Conservation (phyloP, 495 filamentous ascomycete species). For the Tuber brumale region DNA sequence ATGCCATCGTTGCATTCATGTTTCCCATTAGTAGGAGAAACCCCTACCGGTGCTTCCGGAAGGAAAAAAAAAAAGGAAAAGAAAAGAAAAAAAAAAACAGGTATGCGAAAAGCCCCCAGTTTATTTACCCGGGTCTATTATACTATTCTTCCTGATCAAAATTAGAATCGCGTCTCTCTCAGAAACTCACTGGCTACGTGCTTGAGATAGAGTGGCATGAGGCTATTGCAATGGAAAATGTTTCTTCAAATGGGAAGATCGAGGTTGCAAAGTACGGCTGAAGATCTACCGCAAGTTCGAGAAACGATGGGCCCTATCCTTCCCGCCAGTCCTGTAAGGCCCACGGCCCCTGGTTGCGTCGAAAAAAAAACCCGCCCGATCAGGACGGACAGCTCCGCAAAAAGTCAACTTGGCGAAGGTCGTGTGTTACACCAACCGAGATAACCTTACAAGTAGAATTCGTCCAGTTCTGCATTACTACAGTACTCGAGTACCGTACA, state of each 20-base stretch:
- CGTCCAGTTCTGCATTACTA: constrained; percentile 15
- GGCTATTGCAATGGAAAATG: constrained; percentile 11
- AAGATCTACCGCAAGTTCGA: constrained; percentile 32
- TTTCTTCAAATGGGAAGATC: constrained; percentile 32
- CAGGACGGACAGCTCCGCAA: constrained; percentile 36
- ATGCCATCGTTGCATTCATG: neutral
- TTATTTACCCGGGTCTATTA: constrained; percentile 27
- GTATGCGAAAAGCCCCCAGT: neutral
- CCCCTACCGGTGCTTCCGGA: neutral
- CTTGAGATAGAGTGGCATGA: constrained; percentile 10
- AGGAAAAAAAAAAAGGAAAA: neutral
- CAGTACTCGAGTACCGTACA: no score
- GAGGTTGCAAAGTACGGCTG: constrained; percentile 38
- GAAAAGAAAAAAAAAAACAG: neutral
- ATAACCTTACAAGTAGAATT: constrained; percentile 27
- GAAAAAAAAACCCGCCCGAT: constrained; percentile 38
- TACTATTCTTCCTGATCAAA: constrained; percentile 8
- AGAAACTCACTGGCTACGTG: constrained; percentile 6
- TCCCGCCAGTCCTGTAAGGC: constrained; percentile 25
- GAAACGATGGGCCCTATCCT: constrained; percentile 39
- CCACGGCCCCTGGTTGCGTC: constrained; percentile 31
- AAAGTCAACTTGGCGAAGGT: constrained; percentile 15
- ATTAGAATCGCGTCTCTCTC: constrained; percentile 20
- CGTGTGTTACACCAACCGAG: constrained; percentile 35
- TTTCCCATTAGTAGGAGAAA: neutral